Base-by-base conservation (phyloP, 2,329 filamentous ascomycete species). In the Arthroderma sp. region DNA sequence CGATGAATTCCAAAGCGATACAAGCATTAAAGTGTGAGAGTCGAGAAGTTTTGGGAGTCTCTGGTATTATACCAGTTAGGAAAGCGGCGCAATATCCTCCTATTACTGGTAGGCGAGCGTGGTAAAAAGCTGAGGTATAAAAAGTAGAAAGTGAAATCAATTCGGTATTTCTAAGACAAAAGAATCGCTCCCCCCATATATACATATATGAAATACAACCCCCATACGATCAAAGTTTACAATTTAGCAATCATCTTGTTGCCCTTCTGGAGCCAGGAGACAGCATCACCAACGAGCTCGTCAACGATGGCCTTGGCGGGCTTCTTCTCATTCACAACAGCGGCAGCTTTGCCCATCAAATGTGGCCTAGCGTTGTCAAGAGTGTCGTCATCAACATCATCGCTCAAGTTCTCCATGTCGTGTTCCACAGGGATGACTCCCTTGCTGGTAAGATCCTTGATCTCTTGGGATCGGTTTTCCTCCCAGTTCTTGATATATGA, bases 401-500 rank as follows among this genome's bases (percentile, higher is more conserved):
- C 71, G 22, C 75, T 73, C 58, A 94, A 67, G 66, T 82, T 83
- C 72, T 98, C 91, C 31, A 98, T 77, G 61, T 98, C 91, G 57
- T 86, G 75, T 73, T 96, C 91, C 52, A 94, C 93, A 39, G 91
- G 91, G 55, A 98, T 86, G 61, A 86, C 71, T 57, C 91, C 91
- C 78, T 93, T 86, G 60, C 76, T 61, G 6, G 88, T 93, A 45
- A 98, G 77, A 60, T 93, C 77, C 75, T 88, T 93, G 67, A 98
- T 94, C 74, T 98, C 91, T 34, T 77, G 70, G 54, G 75, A 72
- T 55, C 91, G 84, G 73, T 96, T 91, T 58, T 82, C 82, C 71
- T 98, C 89, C 91, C 91, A 98, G 74, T 94, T 85, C 61, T 78
- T 66, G 60, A 98, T 96, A 68, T 98, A 98, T 5, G 82, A 67